Base-by-base conservation (phyloP, 1,139 yeast genomes). In the Candida sp. region DNA sequence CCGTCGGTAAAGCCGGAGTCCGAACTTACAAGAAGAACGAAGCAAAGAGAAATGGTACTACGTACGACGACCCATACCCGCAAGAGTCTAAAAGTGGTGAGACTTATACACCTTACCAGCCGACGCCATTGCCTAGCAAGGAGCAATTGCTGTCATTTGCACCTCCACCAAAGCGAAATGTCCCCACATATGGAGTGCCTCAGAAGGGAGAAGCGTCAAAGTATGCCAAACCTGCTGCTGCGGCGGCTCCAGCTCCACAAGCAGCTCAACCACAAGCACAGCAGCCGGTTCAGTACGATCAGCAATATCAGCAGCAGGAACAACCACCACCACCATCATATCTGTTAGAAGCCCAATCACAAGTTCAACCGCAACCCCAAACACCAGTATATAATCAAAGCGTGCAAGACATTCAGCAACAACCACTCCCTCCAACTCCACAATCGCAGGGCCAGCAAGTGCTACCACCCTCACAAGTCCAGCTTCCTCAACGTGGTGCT, bases 1-100 rank as follows among this genome's bases (percentile, higher is more conserved):
- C 82, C 0, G 67, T 78, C 1, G 69, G 77, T 4, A 75, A 76
- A 55, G 85, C 85, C 4, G 85, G 86, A 0, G 72, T 75, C 53
- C 62, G 65, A 22, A 78, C 84, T 1, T 81, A 80, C 59, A 80
- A 79, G 54, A 73, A 75, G 48, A 67, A 66, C 54, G 73, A 72
- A 34, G 67, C 71, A 46, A 54, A 65, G 53, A 48, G 67, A 41
- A 57, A 65, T 42, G 67, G 74, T 25, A 22, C 56, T 43, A 53
- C 43, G 22, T 54, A 54, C 35, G 50, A 48, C 44, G 49, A 58
- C 51, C 51, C 62, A 35, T 30, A 39, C 11, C 40, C 44, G 27
- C 27, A 26, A 22, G 42, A 37, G 11, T 28, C 47, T 2, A 49
- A 34, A 17, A 37, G 42, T 26, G 49, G 47, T 11, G 42, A 33